Evolutionary conservation across 306 rosid genomes (phyloP), one percentile per base, ranked within the genome.

Genomic region (Lupinus albus): DNA sequence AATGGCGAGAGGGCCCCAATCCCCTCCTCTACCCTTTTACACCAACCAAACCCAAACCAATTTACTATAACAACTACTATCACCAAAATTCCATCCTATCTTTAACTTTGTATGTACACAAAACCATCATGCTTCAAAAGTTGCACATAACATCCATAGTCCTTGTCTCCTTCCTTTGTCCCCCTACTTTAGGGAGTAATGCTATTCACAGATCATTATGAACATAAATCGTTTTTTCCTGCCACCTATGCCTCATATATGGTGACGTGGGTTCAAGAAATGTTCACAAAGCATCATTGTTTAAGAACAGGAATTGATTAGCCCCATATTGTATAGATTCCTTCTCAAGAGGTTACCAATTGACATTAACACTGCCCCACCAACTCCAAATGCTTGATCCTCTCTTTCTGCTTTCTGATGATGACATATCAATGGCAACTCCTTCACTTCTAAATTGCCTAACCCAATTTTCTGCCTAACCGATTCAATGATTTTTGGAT

Each of bases 311-410:
- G 97, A 88, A 70, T 86, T 81, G 78, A 93, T 88, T 61, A 88
- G 77, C 42, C 99, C 96, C 86, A 90, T 83, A 79, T 81, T 83
- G 82, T 77, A 86, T 0, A 93, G 88, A 79, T 93, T 93, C 84
- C 94, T 88, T 71, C 84, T 88, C 77, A 93, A 85, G 52, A 93
- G 72, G 87, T 89, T 88, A 72, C 99, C 97, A 35, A 93, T 86
- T 30, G 92, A 86, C 16, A 88, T 76, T 78, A 90, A 66, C 72
- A 90, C 94, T 7, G 99, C 83, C 74, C 98, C 98, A 65, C 98
- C 97, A 42, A 81, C 86, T 73, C 96, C 91, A 61, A 74, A 85
- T 5, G 78, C 63, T 64, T 79, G 78, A 66, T 86, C 96, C 18
- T 85, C 94, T 39, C 84, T 67, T 18, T 84, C 89, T 13, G 30